Evolutionary conservation across 2,329 filamentous ascomycete species (phyloP), one percentile per base, ranked within the genome.

Genomic region (Pyrenophora teres): DNA sequence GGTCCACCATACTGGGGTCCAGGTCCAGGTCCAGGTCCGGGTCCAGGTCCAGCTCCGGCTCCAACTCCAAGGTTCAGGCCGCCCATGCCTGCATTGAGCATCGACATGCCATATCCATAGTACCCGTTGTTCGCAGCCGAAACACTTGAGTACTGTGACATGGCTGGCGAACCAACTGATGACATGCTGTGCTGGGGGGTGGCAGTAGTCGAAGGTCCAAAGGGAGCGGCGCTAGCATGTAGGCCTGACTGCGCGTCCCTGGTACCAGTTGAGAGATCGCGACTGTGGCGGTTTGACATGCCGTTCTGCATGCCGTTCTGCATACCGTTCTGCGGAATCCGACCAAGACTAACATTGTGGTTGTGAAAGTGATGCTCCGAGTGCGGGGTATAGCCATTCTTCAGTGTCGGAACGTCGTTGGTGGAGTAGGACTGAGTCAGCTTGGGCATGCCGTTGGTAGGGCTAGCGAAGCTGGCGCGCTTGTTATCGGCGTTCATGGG

Each of bases 341-440:
- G 88, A 45, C 91, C 90, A 54, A 94, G 82, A 71, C 85, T 94
- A 32, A 87, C 87, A 71, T 92, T 93, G 76, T 93, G 90, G 62
- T 92, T 82, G 57, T 86, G 83, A 42, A 83, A 77, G 62, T 81
- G 78, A 57, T 83, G 80, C 65, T 86, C 81, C 44, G 81, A 78
- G 56, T 85, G 81, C 4, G 79, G 89, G 45, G 69, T 72, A 55
- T 73, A 69, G 19, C 66, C 59, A 5, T 81, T 87, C 82, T 94
- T 96, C 67, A 92, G 80, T 6, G 92, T 95, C 4, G 92, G 89
- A 16, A 97, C 81, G 67, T 97, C 92, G 73, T 89, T 94, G 46
- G 90, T 86, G 8, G 94, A 97, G 77, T 90, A 97, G 0, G 93
- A 97, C 38, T 89, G 87, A 74, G 92, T 89, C 51, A 96, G 75